Conservation (phyloP, 2,329 filamentous ascomycete species). For the Sclerotinia sclerotiorum region DNA sequence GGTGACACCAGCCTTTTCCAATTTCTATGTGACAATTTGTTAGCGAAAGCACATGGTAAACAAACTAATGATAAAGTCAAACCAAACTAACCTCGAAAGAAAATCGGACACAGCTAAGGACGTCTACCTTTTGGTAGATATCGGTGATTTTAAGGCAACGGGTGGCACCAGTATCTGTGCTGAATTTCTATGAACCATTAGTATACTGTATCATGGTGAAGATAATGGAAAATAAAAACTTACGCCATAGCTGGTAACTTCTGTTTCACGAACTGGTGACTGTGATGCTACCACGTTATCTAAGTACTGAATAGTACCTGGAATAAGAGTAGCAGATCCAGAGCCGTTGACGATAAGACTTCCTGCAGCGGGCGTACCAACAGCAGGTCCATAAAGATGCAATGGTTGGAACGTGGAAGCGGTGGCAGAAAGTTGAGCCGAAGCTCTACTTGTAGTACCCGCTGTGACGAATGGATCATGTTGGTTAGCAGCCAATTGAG, state of each 20-base stretch:
- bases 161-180: slow-evolving; percentile 35
- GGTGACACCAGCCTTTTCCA: slow-evolving; percentile 25
- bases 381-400: slow-evolving; percentile 10
- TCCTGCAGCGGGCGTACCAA: background rate
- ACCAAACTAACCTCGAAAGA: slow-evolving; percentile 32
- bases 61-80: background rate
- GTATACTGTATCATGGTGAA: background rate
- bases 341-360: slow-evolving; percentile 23
- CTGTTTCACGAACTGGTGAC: slow-evolving; percentile 14
- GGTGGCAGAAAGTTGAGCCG: slow-evolving; percentile 60
- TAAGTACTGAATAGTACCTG: slow-evolving; percentile 23
- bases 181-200: slow-evolving; percentile 31
- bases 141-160: slow-evolving; percentile 36
- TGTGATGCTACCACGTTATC: slow-evolving; percentile 21
- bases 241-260: slow-evolving; percentile 23
- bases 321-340: slow-evolving; percentile 13
- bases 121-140: slow-evolving; percentile 30
- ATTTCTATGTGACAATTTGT: slow-evolving; percentile 25
- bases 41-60: slow-evolving; percentile 8
- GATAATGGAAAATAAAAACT: background rate
- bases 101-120: slow-evolving; percentile 27
- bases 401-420: slow-evolving; percentile 62
- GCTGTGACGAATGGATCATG: slow-evolving; percentile 53
- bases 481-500: slow-evolving; percentile 28
- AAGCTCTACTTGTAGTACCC: slow-evolving; percentile 38